Evolutionary conservation across 139 green algal genomes (phyloP), one percentile per base, ranked within the genome.

Genomic region (Chlamydomonas incerta): DNA sequence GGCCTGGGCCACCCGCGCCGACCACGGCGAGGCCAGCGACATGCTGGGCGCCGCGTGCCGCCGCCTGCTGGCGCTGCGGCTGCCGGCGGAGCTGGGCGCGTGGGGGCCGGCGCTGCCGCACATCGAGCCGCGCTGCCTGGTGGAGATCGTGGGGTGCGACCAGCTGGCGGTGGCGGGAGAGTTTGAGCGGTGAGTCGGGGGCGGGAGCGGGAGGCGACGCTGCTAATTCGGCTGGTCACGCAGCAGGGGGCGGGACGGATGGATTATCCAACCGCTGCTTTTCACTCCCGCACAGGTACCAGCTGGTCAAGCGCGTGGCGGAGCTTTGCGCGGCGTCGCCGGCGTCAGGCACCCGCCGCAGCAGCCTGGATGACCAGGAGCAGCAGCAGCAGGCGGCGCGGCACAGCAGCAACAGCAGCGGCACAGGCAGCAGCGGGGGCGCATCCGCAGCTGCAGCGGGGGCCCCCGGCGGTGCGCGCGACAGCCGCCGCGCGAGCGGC

Each of bases 1-100:
- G 31, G 50, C 26, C 60, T 85, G 79, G 79, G 79, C 79, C 8
- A 85, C 79, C 20, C 65, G 79, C 18, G 47, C 66, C 31, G 79
- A 85, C n/a, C 79, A 85, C 79, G 79, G 79, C 31, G 66, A 67
- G 47, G 79, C 79, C 28, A 69, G 47, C 33, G 66, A 85, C 47
- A 75, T 75, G 66, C 79, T 85, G n/a, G 65, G 47, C 37, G 67
- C 65, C 79, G 69, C 79, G 31, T 85, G 79, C 79, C 66, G 79
- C 46, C 65, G 31, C 9, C 15, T 85, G 29, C 79, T 85, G 79
- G 65, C 79, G 65, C 63, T 85, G n/a, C 79, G 31, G 0, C 67
- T 85, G 65, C 79, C 79, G 11, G 6, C 33, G 20, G 68, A 68
- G 31, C 79, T 85, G 46, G 3, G n/a, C 31, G 65, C 65, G 5